phyloP scores from a whole-genome alignment of 75 land plant genomes.

The Cunninghamia lanceolata region DNA sequence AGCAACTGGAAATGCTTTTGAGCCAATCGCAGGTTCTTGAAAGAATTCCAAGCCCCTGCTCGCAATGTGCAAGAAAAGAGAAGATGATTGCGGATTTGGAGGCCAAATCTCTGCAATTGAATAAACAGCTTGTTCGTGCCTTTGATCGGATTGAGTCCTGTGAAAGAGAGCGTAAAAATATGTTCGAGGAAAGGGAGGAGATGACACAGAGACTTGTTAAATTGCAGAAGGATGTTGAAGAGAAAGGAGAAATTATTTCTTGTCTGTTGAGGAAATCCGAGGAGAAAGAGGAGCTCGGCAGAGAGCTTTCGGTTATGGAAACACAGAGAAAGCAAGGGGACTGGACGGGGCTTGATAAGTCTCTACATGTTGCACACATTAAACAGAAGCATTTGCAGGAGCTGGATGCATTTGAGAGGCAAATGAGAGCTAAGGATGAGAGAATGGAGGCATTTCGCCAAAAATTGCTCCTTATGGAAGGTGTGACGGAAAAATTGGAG shows the following conservation, averaged over 20 bases:
- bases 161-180: conserved; percentile 39
- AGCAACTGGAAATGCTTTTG: conserved; percentile 51
- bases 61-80: conserved; percentile 29
- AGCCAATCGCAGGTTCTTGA: conserved; percentile 31
- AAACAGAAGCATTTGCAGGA: conserved; percentile 14
- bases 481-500: conserved; percentile 48
- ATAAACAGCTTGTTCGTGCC: conserved; percentile 51
- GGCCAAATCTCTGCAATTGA: conserved; percentile 48
- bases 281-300: conserved; percentile 55
- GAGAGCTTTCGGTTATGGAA: conserved; percentile 51
- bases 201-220: conserved; percentile 41
- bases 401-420: conserved; percentile 31
- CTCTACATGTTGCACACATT: conserved; percentile 29
- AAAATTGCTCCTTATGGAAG: conserved; percentile 54
- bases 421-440: conserved; percentile 56
- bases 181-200: conserved; percentile 31
- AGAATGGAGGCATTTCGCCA: conserved; percentile 59
- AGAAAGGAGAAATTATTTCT: conserved; percentile 70
- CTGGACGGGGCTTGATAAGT: conserved; percentile 41
- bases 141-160: conserved; percentile 33
- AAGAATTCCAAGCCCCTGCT: neutral
- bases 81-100: conserved; percentile 33
- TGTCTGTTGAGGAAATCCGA: conserved; percentile 61
- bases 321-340: conserved; percentile 53
- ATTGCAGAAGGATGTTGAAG: conserved; percentile 53